Base-by-base conservation (phyloP, 2,329 filamentous ascomycete genomes). In the Volutella citrinella region DNA sequence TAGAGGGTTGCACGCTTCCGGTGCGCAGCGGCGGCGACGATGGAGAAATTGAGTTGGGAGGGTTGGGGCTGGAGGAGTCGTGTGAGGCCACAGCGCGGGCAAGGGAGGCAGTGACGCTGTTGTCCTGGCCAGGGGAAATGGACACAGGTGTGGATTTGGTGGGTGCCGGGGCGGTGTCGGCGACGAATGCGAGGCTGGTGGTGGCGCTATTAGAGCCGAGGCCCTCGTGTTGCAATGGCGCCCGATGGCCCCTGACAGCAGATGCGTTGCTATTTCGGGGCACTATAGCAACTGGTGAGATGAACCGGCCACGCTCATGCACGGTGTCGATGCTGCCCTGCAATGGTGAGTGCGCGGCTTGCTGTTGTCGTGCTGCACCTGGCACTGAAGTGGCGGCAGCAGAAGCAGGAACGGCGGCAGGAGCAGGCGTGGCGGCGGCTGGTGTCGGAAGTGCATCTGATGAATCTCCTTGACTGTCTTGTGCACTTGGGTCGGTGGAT, bases 1-100 rank as follows among this genome's bases (percentile, higher is more conserved):
- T 71, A 44, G 70, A 71, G 10, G 71, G 67, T 4, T 66, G 69
- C 20, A 69, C 61, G 31, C 56, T 63, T 41, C 54, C 55, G 21
- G 56, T 56, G 32, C 55, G 56, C 19, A 62, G 52, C n/a, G 61
- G 60, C 21, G 43, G 40, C 30, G 48, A 46, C 13, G 30, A 43
- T 11, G 32, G 30, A 9, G 36, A 43, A 32, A 44, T 32, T 29
- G 21, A 16, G 27, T 17, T n/a, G 19, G 19, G 17, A 15, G 30
- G 29, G 13, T 18, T 12, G 8, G 22, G 16, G 15, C 6, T n/a
- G 27, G 37, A 35, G 32, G 40, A 35, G 27, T 35, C 38, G 42
- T 33, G 40, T 15, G 37, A 38, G 32, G 27, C 38, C 21, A 29
- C 34, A 23, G 32, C 18, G 30, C 51, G 35, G 21, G 48, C 43